Evolutionary conservation across 805 yeast genomes (phyloP).

Genomic region (Tetrapisispora pingtungensis): DNA sequence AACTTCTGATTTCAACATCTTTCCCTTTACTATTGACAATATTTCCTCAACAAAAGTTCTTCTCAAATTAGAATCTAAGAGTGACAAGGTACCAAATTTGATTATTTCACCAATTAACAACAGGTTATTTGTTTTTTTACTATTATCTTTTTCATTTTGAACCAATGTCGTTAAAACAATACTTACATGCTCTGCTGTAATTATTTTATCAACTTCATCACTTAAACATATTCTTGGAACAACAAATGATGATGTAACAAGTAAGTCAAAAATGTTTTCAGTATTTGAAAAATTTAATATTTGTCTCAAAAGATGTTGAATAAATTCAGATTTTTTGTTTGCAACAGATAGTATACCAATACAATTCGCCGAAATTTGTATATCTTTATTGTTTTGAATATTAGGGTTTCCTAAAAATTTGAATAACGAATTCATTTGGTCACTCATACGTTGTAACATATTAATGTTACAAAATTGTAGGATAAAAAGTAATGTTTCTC

Average conservation of each 20-base stretch:
- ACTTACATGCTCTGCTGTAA: not conserved
- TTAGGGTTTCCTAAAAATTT: slow-evolving; percentile 13
- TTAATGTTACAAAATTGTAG: slow-evolving; percentile 13
- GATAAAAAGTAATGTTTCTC: slow-evolving; percentile 27
- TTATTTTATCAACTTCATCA: not conserved
- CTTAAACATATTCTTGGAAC: slow-evolving; percentile 15
- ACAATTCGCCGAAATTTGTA: slow-evolving; percentile 33
- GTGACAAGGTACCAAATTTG: slow-evolving; percentile 31
- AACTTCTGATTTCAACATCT: slow-evolving; percentile 47
- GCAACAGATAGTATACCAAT: slow-evolving; percentile 37
- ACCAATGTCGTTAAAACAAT: not conserved
- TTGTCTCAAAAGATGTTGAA: slow-evolving; percentile 3
- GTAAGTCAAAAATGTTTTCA: not conserved
- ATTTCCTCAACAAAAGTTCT: slow-evolving; percentile 19
- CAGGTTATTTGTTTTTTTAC: not conserved
- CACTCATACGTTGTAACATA: slow-evolving; percentile 5
- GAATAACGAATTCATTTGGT: slow-evolving; percentile 19
- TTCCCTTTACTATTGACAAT: slow-evolving; percentile 26
- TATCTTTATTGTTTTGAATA: slow-evolving; percentile 14
- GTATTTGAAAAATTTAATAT: not conserved
- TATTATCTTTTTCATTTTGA: not conserved
- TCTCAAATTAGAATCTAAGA: slow-evolving; percentile 11
- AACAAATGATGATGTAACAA: slow-evolving; percentile 13
- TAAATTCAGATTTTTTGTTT: slow-evolving; percentile 5
- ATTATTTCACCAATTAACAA: slow-evolving; percentile 28